Percentiles rank a stretch among this genome's conserved stretches.
Conservation (phyloP, 2,329 filamentous ascomycete genomes). For the Lasiodiplodia citricola region DNA sequence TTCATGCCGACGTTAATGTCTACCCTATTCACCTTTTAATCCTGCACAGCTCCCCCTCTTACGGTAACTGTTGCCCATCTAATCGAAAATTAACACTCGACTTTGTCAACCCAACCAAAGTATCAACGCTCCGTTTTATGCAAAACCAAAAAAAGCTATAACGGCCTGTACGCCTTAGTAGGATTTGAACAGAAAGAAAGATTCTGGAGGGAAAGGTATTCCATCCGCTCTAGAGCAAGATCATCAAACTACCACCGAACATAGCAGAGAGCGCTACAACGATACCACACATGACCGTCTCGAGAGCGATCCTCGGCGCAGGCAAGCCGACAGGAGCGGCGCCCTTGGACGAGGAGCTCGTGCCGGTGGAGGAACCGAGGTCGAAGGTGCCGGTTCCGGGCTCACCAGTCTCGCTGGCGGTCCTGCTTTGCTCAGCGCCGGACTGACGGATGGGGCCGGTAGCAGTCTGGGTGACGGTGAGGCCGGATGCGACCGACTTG, state of each 20-base stretch:
- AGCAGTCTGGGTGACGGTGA: constrained; percentile 23
- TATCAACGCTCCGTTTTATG: neutral
- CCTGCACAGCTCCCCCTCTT: neutral
- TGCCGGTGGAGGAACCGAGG: constrained; percentile 2
- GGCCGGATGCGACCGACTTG: neutral
- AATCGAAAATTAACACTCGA: neutral
- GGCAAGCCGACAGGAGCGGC: constrained; percentile 2
- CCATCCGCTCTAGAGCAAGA: constrained; percentile 8
- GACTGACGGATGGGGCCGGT: constrained; percentile 20
- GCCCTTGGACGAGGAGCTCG: neutral
- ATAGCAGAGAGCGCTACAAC: constrained; percentile 3
- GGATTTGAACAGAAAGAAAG: neutral
- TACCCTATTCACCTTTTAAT: neutral
- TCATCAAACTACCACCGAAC: constrained; percentile 24
- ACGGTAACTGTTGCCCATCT: neutral
- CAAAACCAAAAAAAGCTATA: constrained; percentile 24
- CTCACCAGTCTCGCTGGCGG: neutral
- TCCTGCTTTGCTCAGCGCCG: neutral
- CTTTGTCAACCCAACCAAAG: neutral
- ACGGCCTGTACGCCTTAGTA: constrained; percentile 8
- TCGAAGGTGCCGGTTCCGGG: constrained; percentile 11
- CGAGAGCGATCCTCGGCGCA: constrained; percentile 9
- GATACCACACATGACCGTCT: constrained; percentile 16
- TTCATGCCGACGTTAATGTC: neutral
- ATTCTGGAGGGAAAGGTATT: neutral